phyloP scores from a whole-genome alignment of 2,329 filamentous ascomycete species.

The Periconia macrospinosa region DNA sequence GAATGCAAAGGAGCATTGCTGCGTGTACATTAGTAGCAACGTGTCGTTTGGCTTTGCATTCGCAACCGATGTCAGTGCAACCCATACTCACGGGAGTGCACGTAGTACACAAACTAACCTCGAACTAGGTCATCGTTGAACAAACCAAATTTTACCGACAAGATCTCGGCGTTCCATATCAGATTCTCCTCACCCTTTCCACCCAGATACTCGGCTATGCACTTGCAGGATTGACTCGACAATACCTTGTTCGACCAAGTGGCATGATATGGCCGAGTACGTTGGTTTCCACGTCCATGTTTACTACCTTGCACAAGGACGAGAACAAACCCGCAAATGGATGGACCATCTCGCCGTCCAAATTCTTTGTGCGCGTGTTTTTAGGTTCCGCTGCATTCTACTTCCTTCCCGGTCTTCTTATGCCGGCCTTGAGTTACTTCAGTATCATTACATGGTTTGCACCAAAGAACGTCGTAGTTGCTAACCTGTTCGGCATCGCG shows the following conservation, averaged over 20 bases:
- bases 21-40: slow-evolving; percentile 87
- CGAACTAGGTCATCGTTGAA: slow-evolving; percentile 72
- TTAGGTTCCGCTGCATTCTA: slow-evolving; percentile 75
- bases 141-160: slow-evolving; percentile 89
- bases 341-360: slow-evolving; percentile 80
- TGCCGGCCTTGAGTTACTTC: slow-evolving; percentile 86
- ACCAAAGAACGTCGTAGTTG: slow-evolving; percentile 80
- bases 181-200: slow-evolving; percentile 79
- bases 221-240: slow-evolving; percentile 78
- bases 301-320: slow-evolving; percentile 80
- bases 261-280: slow-evolving; percentile 93
- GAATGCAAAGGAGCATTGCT: slow-evolving; percentile 89
- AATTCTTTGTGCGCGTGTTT: slow-evolving; percentile 80
- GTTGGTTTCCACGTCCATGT: slow-evolving; percentile 86
- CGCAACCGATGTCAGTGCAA: slow-evolving; percentile 68
- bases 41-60: slow-evolving; percentile 89
- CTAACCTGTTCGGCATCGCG: slow-evolving; percentile 84
- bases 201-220: slow-evolving; percentile 87
- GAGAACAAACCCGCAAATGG: slow-evolving; percentile 81
- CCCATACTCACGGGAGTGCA: background rate
- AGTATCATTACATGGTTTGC: slow-evolving; percentile 88
- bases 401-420: slow-evolving; percentile 78
- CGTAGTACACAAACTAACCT: slow-evolving; percentile 12
- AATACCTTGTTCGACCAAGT: slow-evolving; percentile 80
- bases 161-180: slow-evolving; percentile 73